A percentile compares a stretch with the other conserved stretches of the same genome.
phyloP scores from a whole-genome alignment of 768 basidiomycete genomes.

The Hericium coralloides region DNA sequence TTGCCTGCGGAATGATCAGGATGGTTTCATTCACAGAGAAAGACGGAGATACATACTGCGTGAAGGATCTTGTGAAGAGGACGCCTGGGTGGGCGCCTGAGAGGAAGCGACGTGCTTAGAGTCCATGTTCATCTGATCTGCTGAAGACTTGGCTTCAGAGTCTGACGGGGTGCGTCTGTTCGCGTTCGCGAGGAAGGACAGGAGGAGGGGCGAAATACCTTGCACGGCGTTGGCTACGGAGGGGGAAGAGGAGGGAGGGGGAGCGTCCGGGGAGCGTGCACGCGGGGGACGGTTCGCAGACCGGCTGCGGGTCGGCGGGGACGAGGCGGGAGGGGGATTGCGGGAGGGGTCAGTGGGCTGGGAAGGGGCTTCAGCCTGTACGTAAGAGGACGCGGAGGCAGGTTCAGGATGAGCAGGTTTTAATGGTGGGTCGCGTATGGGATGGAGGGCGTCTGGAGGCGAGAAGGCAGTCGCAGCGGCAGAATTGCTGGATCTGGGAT shows the following conservation, averaged over 20 bases:
- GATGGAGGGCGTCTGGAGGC: conserved; percentile 13
- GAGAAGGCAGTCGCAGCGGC: conserved; percentile 10
- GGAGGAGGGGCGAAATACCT: background rate
- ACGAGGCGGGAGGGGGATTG: conserved; percentile 9
- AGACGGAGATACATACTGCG: background rate
- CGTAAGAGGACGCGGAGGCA: conserved; percentile 58
- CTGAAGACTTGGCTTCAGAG: conserved; percentile 3
- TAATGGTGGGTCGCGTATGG: conserved; percentile 24
- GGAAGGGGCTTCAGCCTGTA: conserved; percentile 57
- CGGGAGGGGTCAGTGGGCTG: conserved; percentile 16
- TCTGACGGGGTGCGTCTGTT: conserved; percentile 7
- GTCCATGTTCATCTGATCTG: background rate
- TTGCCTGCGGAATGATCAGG: conserved; percentile 19
- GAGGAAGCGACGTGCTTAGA: background rate
- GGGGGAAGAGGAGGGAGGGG: background rate
- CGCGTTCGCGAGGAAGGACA: background rate
- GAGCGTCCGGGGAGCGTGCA: background rate
- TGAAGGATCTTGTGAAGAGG: background rate
- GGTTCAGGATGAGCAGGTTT: conserved; percentile 29
- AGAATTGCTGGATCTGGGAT: conserved; percentile 11
- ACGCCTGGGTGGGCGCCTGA: background rate
- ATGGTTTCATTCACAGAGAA: background rate
- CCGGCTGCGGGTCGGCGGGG: background rate
- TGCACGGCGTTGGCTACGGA: background rate
- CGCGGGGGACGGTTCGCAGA: background rate